phyloP scores from a whole-genome alignment of 129 eudicot genomes.

The Solidago caesia region DNA sequence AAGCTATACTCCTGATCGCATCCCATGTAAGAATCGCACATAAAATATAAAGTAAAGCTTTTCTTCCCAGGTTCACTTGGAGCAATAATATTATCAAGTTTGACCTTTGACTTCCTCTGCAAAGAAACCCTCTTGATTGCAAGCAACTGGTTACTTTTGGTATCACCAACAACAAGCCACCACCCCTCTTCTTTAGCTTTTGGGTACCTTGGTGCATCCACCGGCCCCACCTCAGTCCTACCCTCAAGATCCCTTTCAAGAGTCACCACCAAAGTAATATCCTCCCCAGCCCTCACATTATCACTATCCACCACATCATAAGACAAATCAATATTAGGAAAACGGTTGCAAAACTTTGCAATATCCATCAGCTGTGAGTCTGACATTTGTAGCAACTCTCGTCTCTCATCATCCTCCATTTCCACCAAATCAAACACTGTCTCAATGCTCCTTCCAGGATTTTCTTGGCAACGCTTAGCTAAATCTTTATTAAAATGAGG shows the following conservation, averaged over 20 bases:
- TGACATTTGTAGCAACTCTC: conserved; percentile 65
- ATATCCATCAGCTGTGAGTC: conserved; percentile 73
- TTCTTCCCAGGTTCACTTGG: conserved; percentile 70
- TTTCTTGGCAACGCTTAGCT: conserved; percentile 73
- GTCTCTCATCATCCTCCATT: conserved; percentile 82
- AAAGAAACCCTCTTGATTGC: conserved; percentile 74
- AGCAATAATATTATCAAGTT: conserved; percentile 62
- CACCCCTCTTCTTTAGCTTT: conserved; percentile 86
- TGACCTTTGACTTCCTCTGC: conserved; percentile 69
- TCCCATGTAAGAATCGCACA: conserved; percentile 93
- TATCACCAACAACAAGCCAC: conserved; percentile 95
- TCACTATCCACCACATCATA: conserved; percentile 62
- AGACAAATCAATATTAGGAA: conserved; percentile 73
- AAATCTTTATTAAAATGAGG: conserved; percentile 87
- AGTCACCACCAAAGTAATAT: conserved; percentile 55
- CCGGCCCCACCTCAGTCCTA: conserved; percentile 73
- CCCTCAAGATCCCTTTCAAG: conserved; percentile 81
- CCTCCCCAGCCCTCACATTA: conserved; percentile 56
- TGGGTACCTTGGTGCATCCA: conserved; percentile 76
- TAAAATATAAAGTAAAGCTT: conserved; percentile 62
- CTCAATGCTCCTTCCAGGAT: conserved; percentile 68
- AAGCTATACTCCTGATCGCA: conserved; percentile 90
- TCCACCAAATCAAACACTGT: conserved; percentile 74
- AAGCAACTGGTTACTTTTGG: conserved; percentile 68
- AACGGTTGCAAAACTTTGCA: conserved; percentile 75